A percentile compares a stretch with the other conserved stretches of the same genome.
phyloP scores from a whole-genome alignment of 129 eudicot species.

The Ambrosia trifida region DNA sequence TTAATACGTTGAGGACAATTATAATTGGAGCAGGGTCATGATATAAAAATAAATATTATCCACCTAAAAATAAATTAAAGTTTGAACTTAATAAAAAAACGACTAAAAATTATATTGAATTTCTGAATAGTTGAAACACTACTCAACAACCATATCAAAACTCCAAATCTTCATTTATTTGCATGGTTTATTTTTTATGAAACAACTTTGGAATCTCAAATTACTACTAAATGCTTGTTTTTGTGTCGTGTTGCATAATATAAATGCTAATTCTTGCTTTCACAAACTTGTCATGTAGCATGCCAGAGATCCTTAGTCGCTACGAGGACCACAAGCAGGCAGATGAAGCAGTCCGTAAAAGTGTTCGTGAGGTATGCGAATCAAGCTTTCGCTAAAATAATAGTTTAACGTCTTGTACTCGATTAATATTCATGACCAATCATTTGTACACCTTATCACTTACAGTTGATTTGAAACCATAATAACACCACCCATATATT shows the following conservation, averaged over 20 bases:
- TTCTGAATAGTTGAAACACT: neutral
- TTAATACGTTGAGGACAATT: too few relatives aligned
- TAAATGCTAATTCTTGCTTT: neutral
- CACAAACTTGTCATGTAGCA: constrained; percentile 5
- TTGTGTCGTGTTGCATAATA: neutral
- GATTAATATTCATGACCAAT: neutral
- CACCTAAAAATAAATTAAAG: neutral
- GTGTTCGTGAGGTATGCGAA: constrained; percentile 8
- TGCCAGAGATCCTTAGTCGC: constrained; percentile 15
- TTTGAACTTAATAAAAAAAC: neutral
- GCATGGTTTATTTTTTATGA: neutral
- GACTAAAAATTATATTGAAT: neutral
- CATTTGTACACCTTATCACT: neutral
- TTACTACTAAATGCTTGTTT: neutral
- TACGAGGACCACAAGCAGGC: constrained; percentile 20
- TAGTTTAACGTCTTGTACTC: neutral
- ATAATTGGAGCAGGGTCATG: too few relatives aligned
- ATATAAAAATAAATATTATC: too few relatives aligned
- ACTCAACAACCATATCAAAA: neutral
- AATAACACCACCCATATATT: neutral
- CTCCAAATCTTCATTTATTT: neutral
- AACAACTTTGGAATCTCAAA: neutral
- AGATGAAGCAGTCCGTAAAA: constrained; percentile 12
- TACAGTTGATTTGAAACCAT: neutral
- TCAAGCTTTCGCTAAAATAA: neutral